These are phyloP conservation scores for Pythium pyrilobum DNA, from an alignment of 352 stramenopile genomes.

Conservation along the genomic window DNA sequence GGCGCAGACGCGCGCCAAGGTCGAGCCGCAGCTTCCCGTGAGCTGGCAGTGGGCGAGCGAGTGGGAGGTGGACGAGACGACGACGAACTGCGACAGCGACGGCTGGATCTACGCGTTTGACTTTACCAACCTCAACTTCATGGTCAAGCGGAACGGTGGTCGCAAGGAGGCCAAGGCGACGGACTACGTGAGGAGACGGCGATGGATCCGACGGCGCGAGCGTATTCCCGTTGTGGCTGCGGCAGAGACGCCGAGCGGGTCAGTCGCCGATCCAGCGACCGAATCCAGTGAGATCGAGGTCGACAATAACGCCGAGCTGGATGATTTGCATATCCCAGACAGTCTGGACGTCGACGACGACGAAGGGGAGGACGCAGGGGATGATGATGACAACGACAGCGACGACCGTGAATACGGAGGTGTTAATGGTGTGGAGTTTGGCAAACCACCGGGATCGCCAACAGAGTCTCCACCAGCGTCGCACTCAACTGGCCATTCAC, in stretches of 20 bases:
- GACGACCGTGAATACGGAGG: conserved; percentile 7
- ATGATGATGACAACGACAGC: conserved; percentile 20
- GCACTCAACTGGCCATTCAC: not conserved
- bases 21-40: conserved; percentile 60
- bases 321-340: conserved; percentile 6
- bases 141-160: conserved; percentile 52
- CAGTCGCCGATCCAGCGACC: not conserved
- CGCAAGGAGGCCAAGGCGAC: conserved; percentile 45
- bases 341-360: conserved; percentile 21
- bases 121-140: conserved; percentile 73
- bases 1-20: conserved; percentile 44
- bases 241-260: not conserved
- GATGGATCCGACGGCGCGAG: conserved; percentile 56
- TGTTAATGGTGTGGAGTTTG: too few species aligned
- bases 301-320: not conserved
- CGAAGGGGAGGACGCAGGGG: conserved; percentile 24
- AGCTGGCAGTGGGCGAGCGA: conserved; percentile 62
- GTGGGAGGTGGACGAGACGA: conserved; percentile 50
- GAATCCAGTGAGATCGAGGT: not conserved
- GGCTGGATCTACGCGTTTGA: conserved; percentile 79
- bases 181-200: conserved; percentile 61
- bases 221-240: conserved; percentile 16
- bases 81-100: conserved; percentile 50
- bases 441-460: too few species aligned
- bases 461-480: not conserved